Percentiles rank a stretch among this genome's conserved stretches.
These are phyloP conservation scores for Diplodia seriata DNA, from an alignment of 2,329 filamentous ascomycete species.

Conservation along the genomic window DNA sequence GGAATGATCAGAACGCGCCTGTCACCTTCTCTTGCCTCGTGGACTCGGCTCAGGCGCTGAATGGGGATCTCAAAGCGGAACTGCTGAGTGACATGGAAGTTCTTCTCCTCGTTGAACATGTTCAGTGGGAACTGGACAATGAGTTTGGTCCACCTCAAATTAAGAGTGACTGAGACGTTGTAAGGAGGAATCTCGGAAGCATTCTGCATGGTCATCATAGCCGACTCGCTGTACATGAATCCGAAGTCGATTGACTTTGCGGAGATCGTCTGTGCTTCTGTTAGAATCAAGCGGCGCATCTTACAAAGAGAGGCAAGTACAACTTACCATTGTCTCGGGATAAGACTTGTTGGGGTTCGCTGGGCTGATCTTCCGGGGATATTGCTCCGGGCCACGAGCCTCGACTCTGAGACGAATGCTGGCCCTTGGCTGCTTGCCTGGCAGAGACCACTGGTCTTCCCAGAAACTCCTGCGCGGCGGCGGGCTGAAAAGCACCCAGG, in stretches of 20 bases:
- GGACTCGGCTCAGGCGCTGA: slow-evolving; percentile 52
- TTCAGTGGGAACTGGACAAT: slow-evolving; percentile 54
- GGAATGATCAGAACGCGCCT: slow-evolving; percentile 40
- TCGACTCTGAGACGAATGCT: not conserved
- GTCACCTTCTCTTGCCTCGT: slow-evolving; percentile 38
- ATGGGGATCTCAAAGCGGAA: slow-evolving; percentile 57
- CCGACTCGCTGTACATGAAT: slow-evolving; percentile 59
- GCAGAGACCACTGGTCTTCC: not conserved
- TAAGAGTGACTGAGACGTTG: slow-evolving; percentile 49
- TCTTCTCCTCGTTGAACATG: slow-evolving; percentile 38
- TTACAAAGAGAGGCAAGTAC: not conserved
- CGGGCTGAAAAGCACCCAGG: slow-evolving; percentile 24
- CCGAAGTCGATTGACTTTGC: slow-evolving; percentile 67
- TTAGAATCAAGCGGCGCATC: not conserved
- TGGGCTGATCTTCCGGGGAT: slow-evolving; percentile 36
- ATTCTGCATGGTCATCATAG: slow-evolving; percentile 67
- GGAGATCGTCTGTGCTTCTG: slow-evolving; percentile 31
- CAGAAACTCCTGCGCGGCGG: slow-evolving; percentile 11
- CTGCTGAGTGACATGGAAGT: slow-evolving; percentile 31
- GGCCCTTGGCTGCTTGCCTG: not conserved
- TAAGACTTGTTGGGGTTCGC: slow-evolving; percentile 38
- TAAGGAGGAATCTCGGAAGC: slow-evolving; percentile 38
- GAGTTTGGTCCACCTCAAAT: slow-evolving; percentile 54
- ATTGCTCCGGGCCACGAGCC: not conserved
- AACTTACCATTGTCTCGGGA: slow-evolving; percentile 35